These are phyloP conservation scores for Epichloe scottii DNA, from an alignment of 2,329 filamentous ascomycete species.

Conservation along the genomic window DNA sequence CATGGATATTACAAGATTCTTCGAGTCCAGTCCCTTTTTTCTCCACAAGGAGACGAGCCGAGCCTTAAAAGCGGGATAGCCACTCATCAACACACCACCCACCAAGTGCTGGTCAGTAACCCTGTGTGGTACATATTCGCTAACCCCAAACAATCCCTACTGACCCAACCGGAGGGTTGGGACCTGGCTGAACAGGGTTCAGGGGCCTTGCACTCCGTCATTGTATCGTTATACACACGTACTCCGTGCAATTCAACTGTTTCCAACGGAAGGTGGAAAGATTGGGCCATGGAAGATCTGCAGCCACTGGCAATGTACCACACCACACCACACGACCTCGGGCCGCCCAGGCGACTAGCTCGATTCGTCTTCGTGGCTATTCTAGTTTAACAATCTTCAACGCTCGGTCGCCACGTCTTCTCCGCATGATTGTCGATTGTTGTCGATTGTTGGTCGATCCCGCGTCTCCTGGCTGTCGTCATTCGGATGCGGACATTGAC, in stretches of 20 bases:
- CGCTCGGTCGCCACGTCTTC: not conserved
- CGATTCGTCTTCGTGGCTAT: no score
- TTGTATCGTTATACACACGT: not conserved
- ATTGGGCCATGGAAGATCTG: no score
- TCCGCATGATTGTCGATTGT: not conserved
- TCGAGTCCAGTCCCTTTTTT: not conserved
- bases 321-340: not conserved
- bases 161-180: not conserved
- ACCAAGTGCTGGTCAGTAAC: not conserved
- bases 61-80: not conserved
- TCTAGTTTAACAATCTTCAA: not conserved
- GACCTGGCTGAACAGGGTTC: constrained; percentile 1
- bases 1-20: not conserved
- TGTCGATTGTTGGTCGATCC: not conserved
- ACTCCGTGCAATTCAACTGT: not conserved
- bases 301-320: no score
- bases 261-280: no score
- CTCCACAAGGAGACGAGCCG: not conserved
- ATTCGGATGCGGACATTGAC: not conserved
- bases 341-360: not conserved
- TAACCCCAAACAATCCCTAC: not conserved
- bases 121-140: not conserved
- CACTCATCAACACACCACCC: not conserved
- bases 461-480: not conserved
- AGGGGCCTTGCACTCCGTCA: not conserved